Evolutionary conservation across 2,329 filamentous ascomycete genomes (phyloP), one percentile per base, ranked within the genome.

Genomic region (Neofusicoccum ribis): DNA sequence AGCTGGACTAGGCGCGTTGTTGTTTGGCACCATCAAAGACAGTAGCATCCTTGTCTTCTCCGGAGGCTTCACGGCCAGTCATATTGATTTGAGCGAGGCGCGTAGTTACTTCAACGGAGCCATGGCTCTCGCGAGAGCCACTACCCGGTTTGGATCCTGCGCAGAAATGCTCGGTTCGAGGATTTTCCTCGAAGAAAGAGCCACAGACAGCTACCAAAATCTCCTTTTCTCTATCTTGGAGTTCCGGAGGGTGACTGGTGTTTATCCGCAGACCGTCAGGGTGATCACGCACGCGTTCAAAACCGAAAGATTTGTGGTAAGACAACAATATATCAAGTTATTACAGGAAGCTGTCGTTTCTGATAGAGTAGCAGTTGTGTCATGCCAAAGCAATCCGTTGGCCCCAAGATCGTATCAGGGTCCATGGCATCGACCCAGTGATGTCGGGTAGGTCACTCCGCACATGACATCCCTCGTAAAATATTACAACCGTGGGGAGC

Each of bases 151-250:
- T 67, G 14, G 65, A 70, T 41, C 72, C 71, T 60, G 43, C 20
- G 31, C 17, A 34, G n/a, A 68, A 72, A 9, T 52, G 64, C 64
- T 82, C 79, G 65, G 69, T 37, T 71, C 73, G 37, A 80, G 81
- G 27, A 79, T 92, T 17, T 73, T 86, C 0, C 72, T 86, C 2
- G 93, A 97, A 73, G 84, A 88, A 8, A 83, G 85, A 63, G 92
- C 93, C 0, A 87, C 94, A 1, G 93, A 97, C 76, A 94, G 90
- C 1, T 94, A 92, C 72, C 89, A 93, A 73, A 97, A 97, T 73
- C 79, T 97, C 5, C 78, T 96, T 15, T 93, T 93, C 74, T 90
- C 89, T 12, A 80, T 96, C 71, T 81, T 89, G 68, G 80, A 82
- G 3, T 86, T 84, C 66, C 72, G 75, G 4, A 72, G 74, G 34